Evolutionary conservation across 2,329 filamentous ascomycete species (phyloP).

Genomic region (Fusarium protoensiforme): DNA sequence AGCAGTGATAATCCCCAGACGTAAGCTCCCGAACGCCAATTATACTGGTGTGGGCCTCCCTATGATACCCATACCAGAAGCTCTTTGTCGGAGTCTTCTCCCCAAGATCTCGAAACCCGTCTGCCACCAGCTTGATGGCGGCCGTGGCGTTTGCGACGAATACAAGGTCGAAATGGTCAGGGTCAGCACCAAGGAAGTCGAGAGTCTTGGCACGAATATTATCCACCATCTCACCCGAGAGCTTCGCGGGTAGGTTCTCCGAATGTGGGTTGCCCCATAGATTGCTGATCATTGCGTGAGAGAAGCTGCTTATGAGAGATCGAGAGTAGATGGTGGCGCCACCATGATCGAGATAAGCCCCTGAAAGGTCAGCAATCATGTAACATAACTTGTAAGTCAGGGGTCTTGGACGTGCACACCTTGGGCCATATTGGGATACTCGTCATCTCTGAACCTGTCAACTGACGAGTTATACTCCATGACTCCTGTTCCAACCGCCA

Average conservation of each 20-base stretch:
- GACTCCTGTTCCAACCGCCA: constrained; percentile 1
- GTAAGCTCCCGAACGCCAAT: constrained; percentile 77
- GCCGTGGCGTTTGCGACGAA: constrained; percentile 72
- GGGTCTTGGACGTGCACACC: constrained; percentile 16
- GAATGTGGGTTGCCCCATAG: constrained; percentile 79
- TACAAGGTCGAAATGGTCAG: constrained; percentile 68
- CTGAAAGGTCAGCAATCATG: constrained; percentile 23
- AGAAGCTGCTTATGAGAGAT: constrained; percentile 67
- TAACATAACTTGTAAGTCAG: background rate
- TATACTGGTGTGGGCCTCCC: constrained; percentile 70
- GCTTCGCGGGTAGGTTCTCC: constrained; percentile 67
- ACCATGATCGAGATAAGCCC: constrained; percentile 68
- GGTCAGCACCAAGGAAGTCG: constrained; percentile 67
- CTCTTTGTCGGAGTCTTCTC: constrained; percentile 56
- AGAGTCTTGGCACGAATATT: constrained; percentile 64
- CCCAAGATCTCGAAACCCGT: constrained; percentile 65
- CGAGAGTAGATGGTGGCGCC: constrained; percentile 68
- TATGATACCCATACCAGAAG: constrained; percentile 71
- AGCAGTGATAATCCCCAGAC: constrained; percentile 62
- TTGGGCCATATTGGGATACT: constrained; percentile 43
- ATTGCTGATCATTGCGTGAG: constrained; percentile 63
- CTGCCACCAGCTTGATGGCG: constrained; percentile 70
- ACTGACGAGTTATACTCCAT: constrained; percentile 42
- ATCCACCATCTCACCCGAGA: constrained; percentile 68
- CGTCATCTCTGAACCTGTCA: constrained; percentile 40